Evolutionary conservation across 768 basidiomycete species (phyloP).

Genomic region (Mycena metata): DNA sequence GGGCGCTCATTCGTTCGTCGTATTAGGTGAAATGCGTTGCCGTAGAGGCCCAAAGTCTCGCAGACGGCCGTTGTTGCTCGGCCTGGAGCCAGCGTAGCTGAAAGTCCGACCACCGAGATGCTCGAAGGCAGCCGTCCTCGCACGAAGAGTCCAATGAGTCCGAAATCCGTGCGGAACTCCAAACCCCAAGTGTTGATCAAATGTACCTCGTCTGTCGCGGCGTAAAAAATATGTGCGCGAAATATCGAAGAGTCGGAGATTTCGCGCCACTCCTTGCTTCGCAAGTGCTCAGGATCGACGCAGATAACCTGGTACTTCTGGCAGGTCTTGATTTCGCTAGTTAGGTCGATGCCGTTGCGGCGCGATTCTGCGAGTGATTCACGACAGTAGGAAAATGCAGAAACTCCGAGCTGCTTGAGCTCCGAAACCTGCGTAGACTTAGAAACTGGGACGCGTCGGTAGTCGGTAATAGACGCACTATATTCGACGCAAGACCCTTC

Average conservation of each 20-base stretch:
- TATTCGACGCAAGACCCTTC: conserved; percentile 2
- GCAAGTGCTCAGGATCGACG: too few relatives aligned
- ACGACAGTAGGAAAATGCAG: too few relatives aligned
- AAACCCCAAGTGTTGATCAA: neutral
- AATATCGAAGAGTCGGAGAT: too few relatives aligned
- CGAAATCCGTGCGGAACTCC: neutral
- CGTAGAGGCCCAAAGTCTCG: neutral
- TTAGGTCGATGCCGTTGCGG: too few relatives aligned
- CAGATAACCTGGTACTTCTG: too few relatives aligned
- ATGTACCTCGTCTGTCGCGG: neutral
- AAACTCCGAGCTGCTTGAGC: too few relatives aligned
- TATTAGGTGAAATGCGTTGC: neutral
- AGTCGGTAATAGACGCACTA: neutral
- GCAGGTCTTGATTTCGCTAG: too few relatives aligned
- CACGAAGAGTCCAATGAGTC: neutral
- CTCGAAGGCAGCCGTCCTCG: neutral
- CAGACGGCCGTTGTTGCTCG: neutral
- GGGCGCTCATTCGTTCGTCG: conserved; percentile 7
- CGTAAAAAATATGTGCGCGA: too few relatives aligned
- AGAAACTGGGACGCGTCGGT: too few relatives aligned
- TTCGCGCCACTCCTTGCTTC: too few relatives aligned
- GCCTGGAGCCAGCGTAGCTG: conserved; percentile 3
- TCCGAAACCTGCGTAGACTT: too few relatives aligned
- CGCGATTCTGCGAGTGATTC: too few relatives aligned
- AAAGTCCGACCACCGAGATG: conserved; percentile 4